phyloP scores from a whole-genome alignment of 257 asterid species.

The Nicotiana knightiana region DNA sequence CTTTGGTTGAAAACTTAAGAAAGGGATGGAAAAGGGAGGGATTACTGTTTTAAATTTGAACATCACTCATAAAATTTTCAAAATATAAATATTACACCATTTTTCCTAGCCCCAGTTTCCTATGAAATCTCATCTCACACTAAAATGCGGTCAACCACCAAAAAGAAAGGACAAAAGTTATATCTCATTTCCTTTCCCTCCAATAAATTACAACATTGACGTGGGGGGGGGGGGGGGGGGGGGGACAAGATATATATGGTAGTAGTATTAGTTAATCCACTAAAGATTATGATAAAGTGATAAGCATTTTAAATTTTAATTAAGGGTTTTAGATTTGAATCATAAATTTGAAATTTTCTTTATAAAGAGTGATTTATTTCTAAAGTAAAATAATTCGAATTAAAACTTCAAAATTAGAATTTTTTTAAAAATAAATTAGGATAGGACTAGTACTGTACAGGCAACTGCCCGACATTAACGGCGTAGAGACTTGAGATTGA shows the following conservation, averaged over 20 bases:
- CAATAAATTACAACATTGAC: neutral
- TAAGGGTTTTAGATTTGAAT: too few species aligned
- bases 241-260: too few species aligned
- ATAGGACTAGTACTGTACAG: neutral
- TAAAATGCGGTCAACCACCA: neutral
- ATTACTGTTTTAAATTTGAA: constrained; percentile 7
- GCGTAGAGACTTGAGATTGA: constrained; percentile 12
- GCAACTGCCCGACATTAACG: constrained; percentile 19
- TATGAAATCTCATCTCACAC: neutral
- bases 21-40: constrained; percentile 10
- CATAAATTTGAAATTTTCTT: too few species aligned
- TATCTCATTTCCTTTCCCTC: neutral
- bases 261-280: too few species aligned
- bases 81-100: neutral
- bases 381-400: too few species aligned
- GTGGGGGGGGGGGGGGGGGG: too few species aligned
- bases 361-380: too few species aligned
- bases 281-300: too few species aligned
- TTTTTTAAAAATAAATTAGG: neutral
- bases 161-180: neutral
- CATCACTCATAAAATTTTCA: neutral
- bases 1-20: neutral
- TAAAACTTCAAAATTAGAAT: too few species aligned
- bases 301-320: too few species aligned
- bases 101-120: neutral